Base-by-base conservation (phyloP, 2,329 filamentous ascomycete genomes). In the Macrophomina pseudophaseolina region DNA sequence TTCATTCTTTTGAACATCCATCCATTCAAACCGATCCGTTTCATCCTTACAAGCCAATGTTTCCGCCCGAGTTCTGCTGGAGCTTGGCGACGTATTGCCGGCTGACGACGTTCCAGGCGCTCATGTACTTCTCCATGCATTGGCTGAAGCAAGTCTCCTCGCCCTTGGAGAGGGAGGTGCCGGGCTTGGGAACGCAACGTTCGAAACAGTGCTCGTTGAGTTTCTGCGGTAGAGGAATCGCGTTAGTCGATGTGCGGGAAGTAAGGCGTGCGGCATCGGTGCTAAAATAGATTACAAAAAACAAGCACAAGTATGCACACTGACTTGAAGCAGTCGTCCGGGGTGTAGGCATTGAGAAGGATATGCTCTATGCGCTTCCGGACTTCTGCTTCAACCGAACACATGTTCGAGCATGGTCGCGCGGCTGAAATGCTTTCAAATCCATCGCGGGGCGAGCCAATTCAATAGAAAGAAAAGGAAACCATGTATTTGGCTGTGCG, bases 51-150 rank as follows among this genome's bases (percentile, higher is more conserved):
- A 65, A 4, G 38, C 63, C 44, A 30, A 62, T n/a, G 42, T 35
- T 35, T 9, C 63, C 63, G n/a, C 28, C 63, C 1, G 51, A 44
- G 40, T 30, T 42, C 58, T 63, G 46, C 74, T 85, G 82, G 76
- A 85, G 80, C 72, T 82, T 74, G 33, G 75, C 76, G 44, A 85
- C 76, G 69, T 85, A 86, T 68, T 82, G 80, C 73, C 80, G 78
- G 69, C 78, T 81, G 32, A 85, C 83, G 18, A 80, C 80, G 71
- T 85, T 85, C 83, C 83, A 85, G 42, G 80, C 77, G 42, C 76
- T 74, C 83, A 85, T 85, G 76, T 86, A 86, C 73, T 86, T 86
- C 72, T 85, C 83, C 82, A 85, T 84, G 76, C 84, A 86, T 51
- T 76, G 69, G 23, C 80, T 81, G 72, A 84, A 82, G 79, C 84